Conservation (phyloP, 495 filamentous ascomycete species). For the Durotheca rogersii region DNA sequence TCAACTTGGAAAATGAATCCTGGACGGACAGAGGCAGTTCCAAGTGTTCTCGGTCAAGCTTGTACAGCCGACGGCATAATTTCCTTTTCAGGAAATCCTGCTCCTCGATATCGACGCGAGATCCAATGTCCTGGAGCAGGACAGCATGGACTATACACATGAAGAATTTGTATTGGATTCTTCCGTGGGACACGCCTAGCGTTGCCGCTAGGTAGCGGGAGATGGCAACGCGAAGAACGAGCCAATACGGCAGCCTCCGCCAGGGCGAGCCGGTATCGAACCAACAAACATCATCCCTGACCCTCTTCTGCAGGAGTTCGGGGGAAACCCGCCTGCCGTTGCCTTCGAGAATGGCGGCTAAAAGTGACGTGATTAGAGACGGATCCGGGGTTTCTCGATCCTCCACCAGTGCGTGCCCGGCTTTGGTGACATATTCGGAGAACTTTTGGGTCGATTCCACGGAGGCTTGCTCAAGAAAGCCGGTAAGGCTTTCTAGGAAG, state of each 20-base stretch:
- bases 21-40: conserved; percentile 6
- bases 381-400: conserved; percentile 55
- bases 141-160: conserved; percentile 47
- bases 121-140: conserved; percentile 42
- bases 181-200: conserved; percentile 48
- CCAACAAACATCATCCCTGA: conserved; percentile 60
- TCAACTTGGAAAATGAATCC: conserved; percentile 8
- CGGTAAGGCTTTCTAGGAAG: conserved; percentile 51
- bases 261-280: conserved; percentile 51
- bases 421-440: conserved; percentile 51
- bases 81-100: conserved; percentile 50
- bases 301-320: conserved; percentile 49
- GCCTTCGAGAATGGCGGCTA: conserved; percentile 57
- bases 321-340: conserved; percentile 42
- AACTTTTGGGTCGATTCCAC: conserved; percentile 55
- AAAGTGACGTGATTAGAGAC: conserved; percentile 51
- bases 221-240: conserved; percentile 57
- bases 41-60: conserved; percentile 49
- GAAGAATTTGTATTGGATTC: conserved; percentile 58
- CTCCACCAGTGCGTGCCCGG: conserved; percentile 46
- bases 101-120: conserved; percentile 9
- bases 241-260: conserved; percentile 58
- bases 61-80: conserved; percentile 61
- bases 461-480: conserved; percentile 59
- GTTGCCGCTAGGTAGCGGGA: conserved; percentile 47